A percentile compares a stretch with the other conserved stretches of the same genome.
Conservation (phyloP, 2,329 filamentous ascomycete species). For the Fonsecaea nubica region DNA sequence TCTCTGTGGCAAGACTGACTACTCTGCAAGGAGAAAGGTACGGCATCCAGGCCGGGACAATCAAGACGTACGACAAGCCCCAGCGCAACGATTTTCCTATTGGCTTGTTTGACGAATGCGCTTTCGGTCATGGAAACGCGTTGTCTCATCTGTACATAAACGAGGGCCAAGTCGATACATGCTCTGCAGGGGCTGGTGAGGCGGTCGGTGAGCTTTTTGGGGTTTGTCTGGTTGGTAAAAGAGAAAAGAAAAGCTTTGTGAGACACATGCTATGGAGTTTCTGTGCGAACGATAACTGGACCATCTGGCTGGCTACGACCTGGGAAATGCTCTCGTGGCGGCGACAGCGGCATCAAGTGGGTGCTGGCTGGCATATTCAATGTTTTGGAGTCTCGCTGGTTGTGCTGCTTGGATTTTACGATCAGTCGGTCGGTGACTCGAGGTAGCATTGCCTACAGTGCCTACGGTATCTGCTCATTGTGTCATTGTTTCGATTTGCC, state of each 20-base stretch:
- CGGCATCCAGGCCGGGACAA: neutral
- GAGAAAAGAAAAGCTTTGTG: neutral
- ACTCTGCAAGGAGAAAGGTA: neutral
- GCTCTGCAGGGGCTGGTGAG: neutral
- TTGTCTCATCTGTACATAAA: neutral
- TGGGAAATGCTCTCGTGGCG: neutral
- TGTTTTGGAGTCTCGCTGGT: neutral
- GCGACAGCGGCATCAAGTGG: neutral
- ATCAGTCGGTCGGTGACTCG: too few relatives aligned
- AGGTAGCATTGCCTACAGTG: too few relatives aligned
- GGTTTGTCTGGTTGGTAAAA: neutral
- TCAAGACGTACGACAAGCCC: neutral
- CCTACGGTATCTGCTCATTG: too few relatives aligned
- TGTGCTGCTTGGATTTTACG: neutral
- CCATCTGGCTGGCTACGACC: neutral
- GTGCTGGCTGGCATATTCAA: neutral
- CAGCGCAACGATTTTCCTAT: neutral
- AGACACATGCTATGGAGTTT: neutral
- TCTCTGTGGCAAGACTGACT: neutral
- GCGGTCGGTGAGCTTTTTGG: neutral
- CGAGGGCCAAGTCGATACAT: neutral
- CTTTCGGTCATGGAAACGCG: neutral
- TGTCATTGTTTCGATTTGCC: too few relatives aligned
- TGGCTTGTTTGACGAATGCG: neutral
- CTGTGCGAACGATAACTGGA: neutral